These are phyloP conservation scores for Irpex sp. DNA, from an alignment of 1,284 basidiomycete species.

Conservation along the genomic window DNA sequence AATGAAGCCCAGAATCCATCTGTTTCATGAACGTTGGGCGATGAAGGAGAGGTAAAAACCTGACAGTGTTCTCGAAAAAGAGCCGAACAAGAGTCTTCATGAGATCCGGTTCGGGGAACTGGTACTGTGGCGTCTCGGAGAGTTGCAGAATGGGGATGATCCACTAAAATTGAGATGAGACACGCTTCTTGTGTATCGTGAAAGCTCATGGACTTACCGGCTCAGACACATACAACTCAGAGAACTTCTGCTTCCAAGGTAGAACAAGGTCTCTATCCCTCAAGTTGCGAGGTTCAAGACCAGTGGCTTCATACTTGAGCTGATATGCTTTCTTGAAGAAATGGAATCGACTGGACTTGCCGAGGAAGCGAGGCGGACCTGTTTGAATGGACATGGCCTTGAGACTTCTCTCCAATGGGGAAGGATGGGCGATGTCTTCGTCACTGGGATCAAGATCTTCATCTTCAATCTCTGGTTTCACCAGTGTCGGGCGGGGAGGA, in stretches of 20 bases:
- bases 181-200: not conserved
- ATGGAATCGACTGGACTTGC: slow-evolving; percentile 10
- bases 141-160: slow-evolving; percentile 17
- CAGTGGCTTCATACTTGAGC: slow-evolving; percentile 4
- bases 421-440: slow-evolving; percentile 7
- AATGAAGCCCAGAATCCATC: slow-evolving; percentile 53
- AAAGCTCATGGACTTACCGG: slow-evolving; percentile 13
- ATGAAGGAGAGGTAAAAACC: slow-evolving; percentile 70
- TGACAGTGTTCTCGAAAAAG: slow-evolving; percentile 66
- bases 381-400: slow-evolving; percentile 5
- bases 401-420: slow-evolving; percentile 7
- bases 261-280: not conserved
- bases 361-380: slow-evolving; percentile 7
- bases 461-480: not conserved
- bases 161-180: slow-evolving; percentile 13
- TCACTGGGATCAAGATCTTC: slow-evolving; percentile 10
- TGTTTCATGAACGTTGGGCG: slow-evolving; percentile 66
- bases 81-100: slow-evolving; percentile 51
- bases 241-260: not conserved
- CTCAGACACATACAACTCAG: not conserved
- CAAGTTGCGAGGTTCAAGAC: not conserved
- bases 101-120: slow-evolving; percentile 42
- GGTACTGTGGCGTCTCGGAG: slow-evolving; percentile 41
- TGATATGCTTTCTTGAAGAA: slow-evolving; percentile 12
- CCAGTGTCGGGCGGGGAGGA: not conserved